These are phyloP conservation scores for Exophiala aquamarina DNA, from an alignment of 2,329 filamentous ascomycete genomes.

Conservation along the genomic window DNA sequence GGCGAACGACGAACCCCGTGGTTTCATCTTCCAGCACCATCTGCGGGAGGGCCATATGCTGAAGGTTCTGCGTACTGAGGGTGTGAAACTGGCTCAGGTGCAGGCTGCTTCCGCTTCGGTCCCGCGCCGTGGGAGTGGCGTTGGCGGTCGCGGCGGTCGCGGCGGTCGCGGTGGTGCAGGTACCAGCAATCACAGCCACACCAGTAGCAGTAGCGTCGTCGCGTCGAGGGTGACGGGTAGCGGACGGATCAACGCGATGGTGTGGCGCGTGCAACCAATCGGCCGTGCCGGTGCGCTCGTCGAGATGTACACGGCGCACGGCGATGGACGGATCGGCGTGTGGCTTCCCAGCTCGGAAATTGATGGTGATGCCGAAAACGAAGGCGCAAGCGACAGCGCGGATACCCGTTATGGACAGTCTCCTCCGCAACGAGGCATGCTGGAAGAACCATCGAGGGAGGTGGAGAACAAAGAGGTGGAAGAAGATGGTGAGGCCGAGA, in stretches of 20 bases:
- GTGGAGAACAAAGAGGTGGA: no score
- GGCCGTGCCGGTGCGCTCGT: conserved; percentile 53
- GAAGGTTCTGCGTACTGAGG: conserved; percentile 63
- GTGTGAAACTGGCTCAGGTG: conserved; percentile 39
- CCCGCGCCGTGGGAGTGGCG: background rate
- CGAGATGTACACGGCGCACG: conserved; percentile 78
- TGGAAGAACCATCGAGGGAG: no score
- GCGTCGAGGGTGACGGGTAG: conserved; percentile 38
- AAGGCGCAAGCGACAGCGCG: background rate
- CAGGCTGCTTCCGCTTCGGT: conserved; percentile 2
- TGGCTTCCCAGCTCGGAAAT: conserved; percentile 63
- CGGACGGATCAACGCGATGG: conserved; percentile 71
- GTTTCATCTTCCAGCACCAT: conserved; percentile 75
- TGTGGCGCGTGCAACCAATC: conserved; percentile 65
- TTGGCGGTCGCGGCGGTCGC: no score
- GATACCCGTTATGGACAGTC: conserved; percentile 15
- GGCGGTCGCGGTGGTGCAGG: background rate
- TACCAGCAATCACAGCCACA: background rate
- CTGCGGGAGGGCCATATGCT: conserved; percentile 74
- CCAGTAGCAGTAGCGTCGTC: background rate
- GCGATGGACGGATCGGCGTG: conserved; percentile 77
- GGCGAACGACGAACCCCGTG: conserved; percentile 68
- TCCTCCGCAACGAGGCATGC: no score
- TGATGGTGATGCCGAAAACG: conserved; percentile 42
- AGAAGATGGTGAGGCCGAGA: conserved; percentile 41